Base-by-base conservation (phyloP, 805 yeast species). In the Candida xiaguanensis region DNA sequence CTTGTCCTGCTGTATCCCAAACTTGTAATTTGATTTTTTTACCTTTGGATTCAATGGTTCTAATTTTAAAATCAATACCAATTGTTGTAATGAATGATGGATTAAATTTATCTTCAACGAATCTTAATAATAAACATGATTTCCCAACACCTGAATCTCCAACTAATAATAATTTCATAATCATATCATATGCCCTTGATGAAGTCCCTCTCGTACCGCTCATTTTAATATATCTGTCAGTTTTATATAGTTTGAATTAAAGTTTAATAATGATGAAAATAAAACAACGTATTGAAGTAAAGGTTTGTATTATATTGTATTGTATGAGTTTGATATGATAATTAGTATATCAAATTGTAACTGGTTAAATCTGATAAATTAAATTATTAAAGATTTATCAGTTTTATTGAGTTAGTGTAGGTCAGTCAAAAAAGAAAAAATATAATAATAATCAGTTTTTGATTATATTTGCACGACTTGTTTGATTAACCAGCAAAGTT, bases 1-100 rank as follows among this genome's bases (percentile, higher is more conserved):
- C 96, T 67, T 89, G 96, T n/a, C 96, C 96, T 1, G 96, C 96
- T 29, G 96, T 89, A 61, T 89, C 96, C 96, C 96, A 85, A 31
- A 91, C 85, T 64, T 93, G 99, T 59, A 91, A 76, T 68, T 93
- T 93, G 65, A 93, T 85, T 49, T 84, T 84, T 65, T 86, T 85
- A 39, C 96, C 96, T 47, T 91, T 91, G 49, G 90, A 76, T 53
- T 91, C 97, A 51, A 90, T 86, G 20, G 96, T 90, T 67, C 96
- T 84, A 61, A 93, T 91, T 71, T 93, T 93, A 77, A 93, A 93
- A 64, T 93, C 99, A 55, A 93, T 93, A 40, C 99, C 99, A 55
- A 93, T 93, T 34, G 99, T 93, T 43, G 98, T 89, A 67, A 93
- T 93, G 65, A 91, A 93, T 15, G 93, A 80, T 4, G 98, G 97